Evolutionary conservation across 2,329 filamentous ascomycete genomes (phyloP), one percentile per base, ranked within the genome.

Genomic region (Boeremia exigua): DNA sequence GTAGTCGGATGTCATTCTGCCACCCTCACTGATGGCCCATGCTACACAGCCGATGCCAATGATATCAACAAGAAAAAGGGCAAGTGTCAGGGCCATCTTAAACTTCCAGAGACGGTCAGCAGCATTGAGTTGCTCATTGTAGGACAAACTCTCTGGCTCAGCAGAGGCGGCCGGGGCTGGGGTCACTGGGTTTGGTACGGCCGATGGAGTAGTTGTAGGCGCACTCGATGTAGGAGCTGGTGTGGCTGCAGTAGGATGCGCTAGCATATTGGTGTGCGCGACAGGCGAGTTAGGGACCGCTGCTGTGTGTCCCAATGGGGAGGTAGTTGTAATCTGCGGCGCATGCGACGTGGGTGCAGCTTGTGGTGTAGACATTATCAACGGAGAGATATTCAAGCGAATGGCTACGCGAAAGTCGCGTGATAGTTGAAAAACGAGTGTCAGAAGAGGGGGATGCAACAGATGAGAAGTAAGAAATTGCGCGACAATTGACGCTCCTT

Each of bases 41-140:
- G 48, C 72, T 11, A 69, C 50, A 40, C 69, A 71, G 27, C 71
- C 71, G 25, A 73, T 65, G 29, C 74, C 74, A 17, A 75, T 68
- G 5, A 74, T 37, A 40, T 62, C 62, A 4, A 63, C 52, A 19
- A 74, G 33, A 34, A 74, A 48, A 25, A 67, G 46, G 19, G 67
- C 32, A 3, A 52, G 25, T 29, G 64, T 62, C 23, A 75, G 49
- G 2, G 52, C 59, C 15, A 66, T 37, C 52, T 75, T 75, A 64
- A 72, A 75, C 36, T 63, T 58, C 72, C 72, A 74, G 30, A 68
- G 60, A 10, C 63, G 60, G 33, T 74, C 71, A 34, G 49, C 65
- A 14, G 54, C 65, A 25, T 69, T 64, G 47, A 74, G 67, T 36
- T 67, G 62, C 27, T 67, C 55, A 54, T 65, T 68, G 32, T 59